These are phyloP conservation scores for Rhodotorula sp. DNA, from an alignment of 1,284 basidiomycete species.

Conservation along the genomic window DNA sequence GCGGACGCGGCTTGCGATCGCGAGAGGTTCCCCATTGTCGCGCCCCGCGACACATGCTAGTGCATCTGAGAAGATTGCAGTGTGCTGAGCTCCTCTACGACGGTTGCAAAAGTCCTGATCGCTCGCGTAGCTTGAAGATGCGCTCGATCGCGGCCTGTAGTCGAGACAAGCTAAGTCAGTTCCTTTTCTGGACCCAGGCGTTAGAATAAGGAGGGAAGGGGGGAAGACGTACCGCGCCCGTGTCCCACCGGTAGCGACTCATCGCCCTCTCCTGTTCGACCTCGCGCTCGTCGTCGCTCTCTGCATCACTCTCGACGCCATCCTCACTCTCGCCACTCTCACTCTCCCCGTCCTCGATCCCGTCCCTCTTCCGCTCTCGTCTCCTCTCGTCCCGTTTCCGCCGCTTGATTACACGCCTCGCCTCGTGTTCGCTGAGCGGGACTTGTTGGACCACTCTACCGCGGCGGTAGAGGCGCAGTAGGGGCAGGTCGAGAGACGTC, in stretches of 20 bases:
- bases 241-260: slow-evolving; percentile 29
- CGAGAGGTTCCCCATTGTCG: no score
- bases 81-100: not conserved
- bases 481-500: slow-evolving; percentile 28
- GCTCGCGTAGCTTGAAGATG: slow-evolving; percentile 11
- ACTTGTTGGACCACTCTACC: slow-evolving; percentile 18
- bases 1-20: not conserved
- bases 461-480: slow-evolving; percentile 21
- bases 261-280: slow-evolving; percentile 14
- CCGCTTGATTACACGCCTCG: slow-evolving; percentile 7
- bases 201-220: no score
- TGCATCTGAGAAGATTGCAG: not conserved
- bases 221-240: slow-evolving; percentile 5
- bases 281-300: slow-evolving; percentile 36
- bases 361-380: not conserved
- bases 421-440: slow-evolving; percentile 19
- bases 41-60: no score
- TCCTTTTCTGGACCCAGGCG: no score
- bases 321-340: slow-evolving; percentile 9
- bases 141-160: slow-evolving; percentile 11
- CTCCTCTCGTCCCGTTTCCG: not conserved
- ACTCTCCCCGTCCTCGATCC: slow-evolving; percentile 1
- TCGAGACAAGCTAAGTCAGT: no score
- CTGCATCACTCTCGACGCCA: slow-evolving; percentile 2
- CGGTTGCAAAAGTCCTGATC: not conserved